Base-by-base conservation (phyloP, 2,329 filamentous ascomycete species). In the Cercospora sesami region DNA sequence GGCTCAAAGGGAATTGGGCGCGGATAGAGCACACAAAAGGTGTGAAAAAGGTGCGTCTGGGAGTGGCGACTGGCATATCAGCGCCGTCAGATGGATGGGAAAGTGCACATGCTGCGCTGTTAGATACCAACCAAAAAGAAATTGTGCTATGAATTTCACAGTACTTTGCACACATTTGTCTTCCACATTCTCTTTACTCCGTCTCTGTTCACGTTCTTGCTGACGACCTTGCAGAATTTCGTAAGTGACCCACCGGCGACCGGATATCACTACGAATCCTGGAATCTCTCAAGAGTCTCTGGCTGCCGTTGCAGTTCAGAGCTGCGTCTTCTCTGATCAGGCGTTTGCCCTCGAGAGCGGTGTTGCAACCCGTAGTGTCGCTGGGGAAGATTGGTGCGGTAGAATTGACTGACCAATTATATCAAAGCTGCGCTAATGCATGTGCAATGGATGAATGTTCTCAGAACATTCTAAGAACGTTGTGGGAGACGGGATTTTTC, bases 1-100 rank as follows among this genome's bases (percentile, higher is more conserved):
- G 62, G 62, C 62, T 59, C 62, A 69, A 58, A 64, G 31, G 65
- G 61, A 61, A 66, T 42, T 55, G 65, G 64, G 62, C 48, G 36
- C 59, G 53, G 53, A 58, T 51, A 64, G 53, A 51, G 60, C 60
- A 51, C 26, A 36, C 31, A 23, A 59, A 18, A 59, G 60, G 62
- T 58, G 62, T 23, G 30, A 64, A 64, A 64, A 42, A 23, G 53
- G 62, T 64, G 62, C 62, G 59, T 64, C 62, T 64, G 62, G 62
- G 62, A 64, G 62, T 42, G 51, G 62, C 62, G 51, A 64, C 51
- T 64, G 62, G 62, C 33, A 59, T 39, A 45, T 21, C 62, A 64
- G 30, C 62, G 62, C 62, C 62, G 62, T 45, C 51, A 48, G 51
- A 59, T 28, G 31, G 39, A 45, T 21, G 48, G 26, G 48, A 58